Evolutionary conservation across 306 rosid genomes (phyloP).

Genomic region (Medicago truncatula): DNA sequence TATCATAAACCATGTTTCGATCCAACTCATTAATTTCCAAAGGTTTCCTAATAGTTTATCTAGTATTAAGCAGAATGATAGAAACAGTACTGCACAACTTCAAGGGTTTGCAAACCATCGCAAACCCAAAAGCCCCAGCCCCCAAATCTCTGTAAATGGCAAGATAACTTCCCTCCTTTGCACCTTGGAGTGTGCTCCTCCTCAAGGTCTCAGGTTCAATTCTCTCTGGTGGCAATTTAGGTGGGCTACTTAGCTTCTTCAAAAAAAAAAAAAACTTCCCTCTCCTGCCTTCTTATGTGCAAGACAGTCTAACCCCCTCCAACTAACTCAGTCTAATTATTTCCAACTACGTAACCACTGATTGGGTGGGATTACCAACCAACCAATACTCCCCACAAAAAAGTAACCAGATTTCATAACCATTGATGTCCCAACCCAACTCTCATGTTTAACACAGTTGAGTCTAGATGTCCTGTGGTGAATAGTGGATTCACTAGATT

Average conservation of each 20-base stretch:
- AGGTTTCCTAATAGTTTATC: no score
- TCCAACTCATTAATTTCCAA: no score
- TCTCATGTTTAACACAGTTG: background rate
- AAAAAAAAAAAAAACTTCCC: background rate
- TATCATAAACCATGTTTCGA: no score
- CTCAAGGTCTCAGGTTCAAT: no score
- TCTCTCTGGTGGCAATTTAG: no score
- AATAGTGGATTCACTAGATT: background rate
- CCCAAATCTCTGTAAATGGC: constrained; percentile 8
- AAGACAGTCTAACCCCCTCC: background rate
- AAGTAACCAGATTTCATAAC: background rate
- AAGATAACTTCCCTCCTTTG: background rate
- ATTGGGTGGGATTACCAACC: background rate
- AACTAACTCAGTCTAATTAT: background rate
- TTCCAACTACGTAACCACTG: background rate
- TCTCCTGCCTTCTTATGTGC: background rate
- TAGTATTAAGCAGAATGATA: no score
- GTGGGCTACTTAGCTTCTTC: no score
- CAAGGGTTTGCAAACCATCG: constrained; percentile 1
- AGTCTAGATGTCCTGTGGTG: background rate
- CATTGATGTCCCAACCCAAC: background rate
- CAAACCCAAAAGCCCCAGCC: background rate
- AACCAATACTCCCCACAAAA: background rate
- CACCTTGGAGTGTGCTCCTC: no score
- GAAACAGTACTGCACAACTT: background rate